Conservation (phyloP, 306 rosid species). For the Prunus armeniaca region DNA sequence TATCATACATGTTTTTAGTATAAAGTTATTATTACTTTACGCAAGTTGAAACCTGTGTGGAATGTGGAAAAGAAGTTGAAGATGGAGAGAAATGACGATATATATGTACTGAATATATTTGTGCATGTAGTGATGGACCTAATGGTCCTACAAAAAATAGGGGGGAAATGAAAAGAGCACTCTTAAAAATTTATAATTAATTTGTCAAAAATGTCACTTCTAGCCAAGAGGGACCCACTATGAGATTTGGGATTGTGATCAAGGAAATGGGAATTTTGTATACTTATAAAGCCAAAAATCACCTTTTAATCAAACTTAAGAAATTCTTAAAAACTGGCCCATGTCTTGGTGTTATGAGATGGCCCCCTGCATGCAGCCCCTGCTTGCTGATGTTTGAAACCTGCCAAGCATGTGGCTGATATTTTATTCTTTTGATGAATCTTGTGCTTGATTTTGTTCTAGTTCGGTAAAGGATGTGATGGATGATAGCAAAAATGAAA, state of each 20-base stretch:
- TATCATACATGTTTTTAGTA: background rate
- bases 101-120: too few species aligned
- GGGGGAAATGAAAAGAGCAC: background rate
- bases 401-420: background rate
- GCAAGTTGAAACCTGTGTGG: too few species aligned
- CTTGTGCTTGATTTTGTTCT: background rate
- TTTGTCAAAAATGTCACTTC: background rate
- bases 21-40: background rate
- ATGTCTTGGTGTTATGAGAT: background rate
- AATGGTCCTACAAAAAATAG: too few species aligned
- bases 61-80: too few species aligned
- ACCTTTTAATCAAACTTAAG: background rate
- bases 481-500: background rate
- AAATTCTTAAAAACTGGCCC: background rate
- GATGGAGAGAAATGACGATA: too few species aligned
- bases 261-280: background rate
- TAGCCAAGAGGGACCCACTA: background rate
- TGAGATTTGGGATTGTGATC: background rate
- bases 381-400: background rate
- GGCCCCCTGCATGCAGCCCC: background rate
- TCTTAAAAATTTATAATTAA: background rate
- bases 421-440: background rate
- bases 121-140: too few species aligned
- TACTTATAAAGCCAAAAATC: background rate
- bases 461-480: background rate